These are phyloP conservation scores for Bothriochloa decipiens DNA, from an alignment of 176 grass and related monocot species.

Conservation along the genomic window DNA sequence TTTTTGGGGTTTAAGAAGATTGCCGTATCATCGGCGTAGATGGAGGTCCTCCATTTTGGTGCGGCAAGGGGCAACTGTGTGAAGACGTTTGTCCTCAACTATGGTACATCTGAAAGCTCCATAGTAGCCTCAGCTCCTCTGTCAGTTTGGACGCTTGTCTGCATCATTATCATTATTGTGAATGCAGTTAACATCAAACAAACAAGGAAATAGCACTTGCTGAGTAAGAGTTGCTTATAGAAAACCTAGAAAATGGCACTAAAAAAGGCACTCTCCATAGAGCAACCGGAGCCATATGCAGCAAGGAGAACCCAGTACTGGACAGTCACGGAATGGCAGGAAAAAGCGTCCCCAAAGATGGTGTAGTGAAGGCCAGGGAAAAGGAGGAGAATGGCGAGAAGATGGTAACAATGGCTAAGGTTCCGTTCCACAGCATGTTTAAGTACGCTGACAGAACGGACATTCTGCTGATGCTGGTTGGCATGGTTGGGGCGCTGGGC, in stretches of 20 bases:
- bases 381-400: constrained; percentile 23
- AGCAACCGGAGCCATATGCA: not conserved
- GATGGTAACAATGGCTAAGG: constrained; percentile 26
- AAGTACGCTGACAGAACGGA: constrained; percentile 32
- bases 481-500: constrained; percentile 19
- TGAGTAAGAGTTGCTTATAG: not conserved
- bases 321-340: constrained; percentile 20
- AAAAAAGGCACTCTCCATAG: constrained; percentile 9
- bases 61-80: no score
- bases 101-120: not conserved
- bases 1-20: no score
- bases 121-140: not conserved
- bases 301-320: not conserved
- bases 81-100: no score
- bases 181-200: not conserved
- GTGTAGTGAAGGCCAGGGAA: not conserved
- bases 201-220: not conserved
- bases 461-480: constrained; percentile 36
- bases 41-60: no score
- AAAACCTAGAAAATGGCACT: not conserved
- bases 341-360: not conserved
- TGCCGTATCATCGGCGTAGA: no score
- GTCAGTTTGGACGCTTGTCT: not conserved
- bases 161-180: not conserved
- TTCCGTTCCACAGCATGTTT: constrained; percentile 36